These are phyloP conservation scores for Suillus subluteus DNA, from an alignment of 768 basidiomycete species.

Conservation along the genomic window DNA sequence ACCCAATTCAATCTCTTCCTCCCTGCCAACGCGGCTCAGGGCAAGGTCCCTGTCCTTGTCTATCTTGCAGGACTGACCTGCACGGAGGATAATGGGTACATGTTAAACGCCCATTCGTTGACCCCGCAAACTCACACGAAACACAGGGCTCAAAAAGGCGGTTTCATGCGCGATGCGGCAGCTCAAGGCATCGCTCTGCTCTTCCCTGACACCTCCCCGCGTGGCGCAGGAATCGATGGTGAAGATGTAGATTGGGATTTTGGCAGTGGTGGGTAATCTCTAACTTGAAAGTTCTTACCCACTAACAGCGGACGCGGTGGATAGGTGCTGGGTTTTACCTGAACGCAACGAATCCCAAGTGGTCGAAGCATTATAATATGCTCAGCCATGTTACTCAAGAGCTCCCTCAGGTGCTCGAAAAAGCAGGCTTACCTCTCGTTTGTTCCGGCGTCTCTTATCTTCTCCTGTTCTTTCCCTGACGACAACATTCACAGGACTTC, in stretches of 20 bases:
- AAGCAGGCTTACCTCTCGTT: constrained; percentile 78
- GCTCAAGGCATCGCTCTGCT: constrained; percentile 87
- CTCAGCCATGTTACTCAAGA: constrained; percentile 82
- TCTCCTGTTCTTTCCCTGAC: constrained; percentile 4
- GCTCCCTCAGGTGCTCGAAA: constrained; percentile 77
- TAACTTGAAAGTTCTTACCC: not conserved
- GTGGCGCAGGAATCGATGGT: constrained; percentile 85
- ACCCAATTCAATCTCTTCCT: constrained; percentile 91
- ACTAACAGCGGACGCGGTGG: not conserved
- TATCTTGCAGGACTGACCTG: constrained; percentile 92
- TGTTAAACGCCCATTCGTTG: constrained; percentile 7
- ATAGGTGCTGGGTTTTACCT: constrained; percentile 92
- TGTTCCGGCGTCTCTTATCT: constrained; percentile 27
- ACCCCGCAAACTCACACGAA: not conserved
- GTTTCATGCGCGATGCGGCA: constrained; percentile 84
- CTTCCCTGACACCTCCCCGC: constrained; percentile 95
- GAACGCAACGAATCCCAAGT: constrained; percentile 81
- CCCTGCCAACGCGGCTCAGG: constrained; percentile 61
- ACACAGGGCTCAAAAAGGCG: constrained; percentile 87
- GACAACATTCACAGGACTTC: constrained; percentile 61
- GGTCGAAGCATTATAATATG: constrained; percentile 85
- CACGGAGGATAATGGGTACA: constrained; percentile 91
- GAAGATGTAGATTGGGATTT: constrained; percentile 89
- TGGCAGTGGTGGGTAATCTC: constrained; percentile 64
- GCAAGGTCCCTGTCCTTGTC: constrained; percentile 69